A percentile compares a stretch with the other conserved stretches of the same genome.
phyloP scores from a whole-genome alignment of 805 yeast species.

The Kodamaea leandrae region DNA sequence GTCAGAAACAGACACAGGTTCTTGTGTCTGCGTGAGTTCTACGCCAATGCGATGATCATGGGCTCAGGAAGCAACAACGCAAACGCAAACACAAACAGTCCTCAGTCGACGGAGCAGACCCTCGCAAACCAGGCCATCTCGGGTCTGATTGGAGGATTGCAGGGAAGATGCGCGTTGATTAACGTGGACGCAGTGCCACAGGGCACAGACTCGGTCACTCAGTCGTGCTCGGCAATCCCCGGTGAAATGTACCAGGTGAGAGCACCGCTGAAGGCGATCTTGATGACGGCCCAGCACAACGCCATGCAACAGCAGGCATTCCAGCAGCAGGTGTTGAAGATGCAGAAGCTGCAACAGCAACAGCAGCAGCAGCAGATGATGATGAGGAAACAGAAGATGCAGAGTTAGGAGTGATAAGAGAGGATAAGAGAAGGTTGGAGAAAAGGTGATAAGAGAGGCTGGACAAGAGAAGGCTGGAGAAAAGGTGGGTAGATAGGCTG shows the following conservation, averaged over 20 bases:
- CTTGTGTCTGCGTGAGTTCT: conserved; percentile 88
- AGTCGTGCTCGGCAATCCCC: conserved; percentile 55
- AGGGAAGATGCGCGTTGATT: conserved; percentile 75
- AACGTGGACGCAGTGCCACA: conserved; percentile 50
- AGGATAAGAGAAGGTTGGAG: not conserved
- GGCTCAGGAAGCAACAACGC: conserved; percentile 52
- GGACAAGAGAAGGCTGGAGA: not conserved
- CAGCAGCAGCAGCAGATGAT: conserved; percentile 23
- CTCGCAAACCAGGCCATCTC: conserved; percentile 47
- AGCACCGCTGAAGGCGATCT: conserved; percentile 45
- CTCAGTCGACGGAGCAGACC: conserved; percentile 33
- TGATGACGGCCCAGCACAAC: conserved; percentile 42
- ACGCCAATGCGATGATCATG: conserved; percentile 78
- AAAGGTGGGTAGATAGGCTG: not conserved
- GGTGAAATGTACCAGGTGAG: conserved; percentile 50
- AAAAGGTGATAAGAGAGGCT: not conserved
- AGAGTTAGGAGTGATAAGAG: not conserved
- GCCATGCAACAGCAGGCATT: conserved; percentile 42
- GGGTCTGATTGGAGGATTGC: conserved; percentile 65
- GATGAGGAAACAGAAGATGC: conserved; percentile 19
- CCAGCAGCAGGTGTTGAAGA: conserved; percentile 42
- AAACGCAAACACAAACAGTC: conserved; percentile 12
- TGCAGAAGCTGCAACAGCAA: conserved; percentile 39
- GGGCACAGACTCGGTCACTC: conserved; percentile 27
- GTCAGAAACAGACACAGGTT: conserved; percentile 67